These are phyloP conservation scores for Yarrowia porcina DNA, from an alignment of 805 yeast species.

Conservation along the genomic window DNA sequence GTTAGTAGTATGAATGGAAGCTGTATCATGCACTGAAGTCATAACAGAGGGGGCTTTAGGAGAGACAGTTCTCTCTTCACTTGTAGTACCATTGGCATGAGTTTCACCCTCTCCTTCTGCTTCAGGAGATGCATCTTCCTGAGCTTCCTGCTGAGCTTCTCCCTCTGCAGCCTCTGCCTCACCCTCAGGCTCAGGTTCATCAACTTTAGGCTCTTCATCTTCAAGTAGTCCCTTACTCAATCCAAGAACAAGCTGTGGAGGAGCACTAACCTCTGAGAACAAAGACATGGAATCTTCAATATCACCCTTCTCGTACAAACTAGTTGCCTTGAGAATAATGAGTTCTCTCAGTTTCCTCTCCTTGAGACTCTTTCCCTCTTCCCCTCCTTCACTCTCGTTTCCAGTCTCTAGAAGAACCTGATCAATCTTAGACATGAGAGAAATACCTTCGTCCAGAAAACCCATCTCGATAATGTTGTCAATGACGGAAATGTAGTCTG, in stretches of 20 bases:
- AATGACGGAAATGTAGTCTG: constrained; percentile 40
- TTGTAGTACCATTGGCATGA: background rate
- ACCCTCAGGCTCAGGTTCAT: background rate
- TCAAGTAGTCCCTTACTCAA: constrained; percentile 35
- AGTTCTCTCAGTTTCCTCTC: constrained; percentile 44
- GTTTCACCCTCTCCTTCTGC: background rate
- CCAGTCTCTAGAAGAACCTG: constrained; percentile 29
- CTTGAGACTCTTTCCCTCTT: constrained; percentile 31
- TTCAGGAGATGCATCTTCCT: no score
- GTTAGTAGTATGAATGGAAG: background rate
- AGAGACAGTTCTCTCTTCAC: background rate
- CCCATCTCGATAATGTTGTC: constrained; percentile 35
- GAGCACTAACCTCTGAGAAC: constrained; percentile 55
- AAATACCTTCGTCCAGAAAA: constrained; percentile 46
- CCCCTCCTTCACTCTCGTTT: background rate
- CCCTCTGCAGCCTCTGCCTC: background rate
- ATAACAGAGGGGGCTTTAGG: background rate
- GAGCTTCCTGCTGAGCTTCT: no score
- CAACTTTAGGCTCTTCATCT: background rate
- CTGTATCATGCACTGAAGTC: background rate
- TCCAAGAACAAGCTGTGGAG: constrained; percentile 52
- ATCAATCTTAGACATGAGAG: constrained; percentile 40
- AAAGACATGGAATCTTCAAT: constrained; percentile 43
- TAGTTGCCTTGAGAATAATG: constrained; percentile 43
- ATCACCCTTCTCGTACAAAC: constrained; percentile 37